Conservation (phyloP, 495 filamentous ascomycete species). For the Penicillium diatomitis region DNA sequence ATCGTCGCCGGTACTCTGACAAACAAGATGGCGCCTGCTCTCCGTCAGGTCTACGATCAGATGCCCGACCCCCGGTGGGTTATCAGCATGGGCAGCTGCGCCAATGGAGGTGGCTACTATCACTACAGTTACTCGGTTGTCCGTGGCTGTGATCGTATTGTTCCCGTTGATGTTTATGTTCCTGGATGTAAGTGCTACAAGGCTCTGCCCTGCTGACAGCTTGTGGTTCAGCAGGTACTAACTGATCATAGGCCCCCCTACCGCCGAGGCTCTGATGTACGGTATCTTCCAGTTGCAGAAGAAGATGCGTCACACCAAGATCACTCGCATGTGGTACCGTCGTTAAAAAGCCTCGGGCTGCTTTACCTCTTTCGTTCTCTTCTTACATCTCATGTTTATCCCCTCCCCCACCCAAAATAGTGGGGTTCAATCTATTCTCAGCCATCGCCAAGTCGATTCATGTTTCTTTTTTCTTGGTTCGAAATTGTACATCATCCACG, state of each 20-base stretch:
- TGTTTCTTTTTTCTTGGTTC: constrained; percentile 8
- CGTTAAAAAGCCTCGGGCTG: constrained; percentile 17
- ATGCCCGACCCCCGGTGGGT: constrained; percentile 98
- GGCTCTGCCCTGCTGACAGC: no score
- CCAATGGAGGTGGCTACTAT: constrained; percentile 95
- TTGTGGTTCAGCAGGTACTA: constrained; percentile 6
- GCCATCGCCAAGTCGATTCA: constrained; percentile 14
- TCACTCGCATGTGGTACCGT: constrained; percentile 45
- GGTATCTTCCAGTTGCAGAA: constrained; percentile 89
- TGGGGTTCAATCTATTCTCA: constrained; percentile 11
- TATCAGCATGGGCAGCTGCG: constrained; percentile 88
- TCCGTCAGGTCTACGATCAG: constrained; percentile 94
- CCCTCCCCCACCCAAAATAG: constrained; percentile 10
- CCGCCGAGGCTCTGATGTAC: constrained; percentile 88
- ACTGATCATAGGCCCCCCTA: constrained; percentile 54
- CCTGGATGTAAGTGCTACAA: constrained; percentile 56
- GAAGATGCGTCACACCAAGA: constrained; percentile 77
- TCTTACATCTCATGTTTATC: background rate
- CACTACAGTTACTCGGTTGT: constrained; percentile 94
- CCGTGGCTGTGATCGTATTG: constrained; percentile 86
- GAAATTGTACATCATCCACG: constrained; percentile 19
- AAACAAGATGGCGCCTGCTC: constrained; percentile 95
- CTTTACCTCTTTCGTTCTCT: background rate
- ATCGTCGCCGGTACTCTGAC: constrained; percentile 94
- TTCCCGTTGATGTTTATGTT: constrained; percentile 95